Evolutionary conservation across 306 rosid genomes (phyloP).

Genomic region (Rosa rugosa): DNA sequence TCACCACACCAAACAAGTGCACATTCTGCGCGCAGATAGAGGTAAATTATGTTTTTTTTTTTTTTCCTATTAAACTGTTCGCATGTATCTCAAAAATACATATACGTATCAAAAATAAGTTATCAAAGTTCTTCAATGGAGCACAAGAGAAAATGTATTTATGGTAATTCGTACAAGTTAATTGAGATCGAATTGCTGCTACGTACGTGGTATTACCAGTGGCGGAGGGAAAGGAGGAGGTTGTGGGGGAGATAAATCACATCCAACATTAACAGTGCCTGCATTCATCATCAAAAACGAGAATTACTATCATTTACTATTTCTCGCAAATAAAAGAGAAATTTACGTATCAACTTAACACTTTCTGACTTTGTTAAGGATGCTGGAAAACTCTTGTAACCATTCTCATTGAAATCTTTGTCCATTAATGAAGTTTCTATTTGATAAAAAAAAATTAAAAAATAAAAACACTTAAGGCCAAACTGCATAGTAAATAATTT

Average conservation of each 20-base stretch:
- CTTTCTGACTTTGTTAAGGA: too few species aligned
- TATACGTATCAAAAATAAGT: background rate
- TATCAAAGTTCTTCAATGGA: background rate
- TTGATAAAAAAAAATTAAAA: too few species aligned
- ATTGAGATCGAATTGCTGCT: background rate
- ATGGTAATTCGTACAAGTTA: background rate
- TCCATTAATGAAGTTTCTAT: too few species aligned
- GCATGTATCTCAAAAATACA: background rate
- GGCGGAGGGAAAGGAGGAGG: slow-evolving; percentile 17
- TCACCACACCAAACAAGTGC: slow-evolving; percentile 36
- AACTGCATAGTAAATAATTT: background rate
- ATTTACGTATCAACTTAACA: background rate
- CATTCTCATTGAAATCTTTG: too few species aligned
- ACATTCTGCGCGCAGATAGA: slow-evolving; percentile 31
- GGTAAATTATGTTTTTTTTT: background rate
- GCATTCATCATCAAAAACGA: background rate
- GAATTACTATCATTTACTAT: background rate
- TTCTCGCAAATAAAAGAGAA: background rate
- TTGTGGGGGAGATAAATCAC: slow-evolving; percentile 15
- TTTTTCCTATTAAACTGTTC: background rate
- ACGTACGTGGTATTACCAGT: background rate
- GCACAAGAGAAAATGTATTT: background rate
- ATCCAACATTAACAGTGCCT: slow-evolving; percentile 34
- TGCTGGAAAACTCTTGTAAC: too few species aligned
- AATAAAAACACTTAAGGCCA: background rate